Conservation (phyloP, 2,329 filamentous ascomycete genomes). For the Capronia coronata region DNA sequence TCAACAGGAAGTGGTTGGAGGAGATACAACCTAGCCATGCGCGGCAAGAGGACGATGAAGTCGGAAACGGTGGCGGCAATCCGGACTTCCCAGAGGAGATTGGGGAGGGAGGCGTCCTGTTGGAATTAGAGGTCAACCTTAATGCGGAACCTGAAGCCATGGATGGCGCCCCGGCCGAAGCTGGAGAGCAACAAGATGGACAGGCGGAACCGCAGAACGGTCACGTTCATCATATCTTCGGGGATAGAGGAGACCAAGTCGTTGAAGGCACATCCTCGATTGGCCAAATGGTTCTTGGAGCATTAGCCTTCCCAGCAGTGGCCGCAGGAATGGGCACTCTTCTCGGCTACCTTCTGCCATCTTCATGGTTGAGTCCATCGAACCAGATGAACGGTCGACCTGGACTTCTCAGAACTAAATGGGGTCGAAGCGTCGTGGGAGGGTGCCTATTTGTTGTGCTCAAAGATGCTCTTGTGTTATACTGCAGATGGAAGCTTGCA, state of each 20-base stretch:
- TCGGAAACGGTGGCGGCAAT: conserved; percentile 31
- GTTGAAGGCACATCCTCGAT: conserved; percentile 50
- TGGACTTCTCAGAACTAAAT: conserved; percentile 71
- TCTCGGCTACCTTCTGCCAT: conserved; percentile 62
- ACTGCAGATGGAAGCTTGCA: conserved; percentile 48
- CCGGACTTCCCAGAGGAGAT: conserved; percentile 30
- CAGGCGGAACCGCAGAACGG: conserved; percentile 11
- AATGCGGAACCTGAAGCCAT: conserved; percentile 42
- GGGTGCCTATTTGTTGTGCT: conserved; percentile 83
- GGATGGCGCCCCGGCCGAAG: conserved; percentile 29
- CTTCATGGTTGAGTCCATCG: conserved; percentile 54
- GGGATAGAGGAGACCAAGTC: conserved; percentile 39
- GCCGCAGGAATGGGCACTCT: conserved; percentile 72
- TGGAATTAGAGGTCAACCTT: conserved; percentile 48
- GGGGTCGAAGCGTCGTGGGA: conserved; percentile 83
- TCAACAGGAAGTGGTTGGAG: conserved; percentile 56
- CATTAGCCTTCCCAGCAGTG: conserved; percentile 73
- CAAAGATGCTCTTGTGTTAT: conserved; percentile 60
- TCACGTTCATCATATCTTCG: conserved; percentile 32
- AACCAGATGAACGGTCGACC: conserved; percentile 42
- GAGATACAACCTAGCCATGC: conserved; percentile 53
- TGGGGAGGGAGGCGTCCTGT: conserved; percentile 39
- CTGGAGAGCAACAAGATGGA: conserved; percentile 23
- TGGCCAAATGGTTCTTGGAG: conserved; percentile 57
- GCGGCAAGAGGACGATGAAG: conserved; percentile 31